phyloP scores from a whole-genome alignment of 164 flowering plant species.

The Piper longum region DNA sequence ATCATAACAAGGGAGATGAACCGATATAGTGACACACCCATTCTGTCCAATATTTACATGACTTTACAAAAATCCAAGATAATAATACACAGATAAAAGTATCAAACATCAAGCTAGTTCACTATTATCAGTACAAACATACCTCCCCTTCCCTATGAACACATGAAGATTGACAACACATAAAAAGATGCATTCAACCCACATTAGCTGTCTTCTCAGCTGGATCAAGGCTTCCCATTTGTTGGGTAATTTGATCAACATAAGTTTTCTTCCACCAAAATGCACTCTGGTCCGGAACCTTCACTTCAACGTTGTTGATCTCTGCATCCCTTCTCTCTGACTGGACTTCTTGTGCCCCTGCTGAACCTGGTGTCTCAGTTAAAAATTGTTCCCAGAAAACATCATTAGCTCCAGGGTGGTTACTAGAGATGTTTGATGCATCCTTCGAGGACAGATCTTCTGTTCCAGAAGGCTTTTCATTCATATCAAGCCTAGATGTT shows the following conservation, averaged over 20 bases:
- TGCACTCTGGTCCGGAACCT: slow-evolving; percentile 13
- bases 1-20: too few species aligned
- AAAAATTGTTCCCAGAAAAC: slow-evolving; percentile 71
- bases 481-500: slow-evolving; percentile 32
- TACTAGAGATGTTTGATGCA: slow-evolving; percentile 7
- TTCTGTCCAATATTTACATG: too few species aligned
- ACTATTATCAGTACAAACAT: too few species aligned
- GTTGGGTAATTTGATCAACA: slow-evolving; percentile 34
- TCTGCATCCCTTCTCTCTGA: slow-evolving; percentile 26
- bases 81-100: too few species aligned
- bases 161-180: too few species aligned
- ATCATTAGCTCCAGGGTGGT: slow-evolving; percentile 41
- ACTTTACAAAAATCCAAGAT: too few species aligned
- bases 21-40: too few species aligned
- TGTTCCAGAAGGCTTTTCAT: slow-evolving; percentile 24
- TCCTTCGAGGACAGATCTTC: slow-evolving; percentile 17
- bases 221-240: slow-evolving; percentile 42
- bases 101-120: too few species aligned
- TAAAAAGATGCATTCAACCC: slow-evolving; percentile 6
- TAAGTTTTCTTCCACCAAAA: slow-evolving; percentile 38
- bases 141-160: too few species aligned
- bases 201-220: slow-evolving; percentile 25
- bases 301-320: slow-evolving; percentile 15
- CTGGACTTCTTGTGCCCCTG: slow-evolving; percentile 34
- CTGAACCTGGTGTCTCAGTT: slow-evolving; percentile 50